These are phyloP conservation scores for Lizonia empirigonia DNA, from an alignment of 2,329 filamentous ascomycete genomes.

Conservation along the genomic window DNA sequence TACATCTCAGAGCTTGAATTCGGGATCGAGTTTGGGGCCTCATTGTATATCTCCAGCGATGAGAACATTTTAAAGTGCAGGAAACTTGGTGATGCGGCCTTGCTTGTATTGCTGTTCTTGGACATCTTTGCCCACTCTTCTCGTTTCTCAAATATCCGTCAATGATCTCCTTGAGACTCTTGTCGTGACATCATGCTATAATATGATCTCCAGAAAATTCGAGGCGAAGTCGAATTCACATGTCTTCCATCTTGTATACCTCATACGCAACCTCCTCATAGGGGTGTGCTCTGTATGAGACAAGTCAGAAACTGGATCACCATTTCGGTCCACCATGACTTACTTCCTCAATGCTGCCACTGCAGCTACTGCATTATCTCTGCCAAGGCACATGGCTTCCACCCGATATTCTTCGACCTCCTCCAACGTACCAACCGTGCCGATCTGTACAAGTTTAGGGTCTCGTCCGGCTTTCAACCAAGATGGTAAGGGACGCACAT, in stretches of 20 bases:
- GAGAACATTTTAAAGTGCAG: no score
- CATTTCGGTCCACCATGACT: neutral
- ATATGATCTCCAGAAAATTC: neutral
- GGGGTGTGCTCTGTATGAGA: constrained; percentile 48
- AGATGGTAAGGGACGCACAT: constrained; percentile 36
- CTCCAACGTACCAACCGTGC: constrained; percentile 62
- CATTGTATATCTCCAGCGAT: no score
- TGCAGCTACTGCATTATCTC: constrained; percentile 61
- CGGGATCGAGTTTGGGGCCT: no score
- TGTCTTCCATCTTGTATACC: constrained; percentile 54
- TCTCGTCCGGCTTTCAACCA: neutral
- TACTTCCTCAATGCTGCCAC: constrained; percentile 70
- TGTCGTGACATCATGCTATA: neutral
- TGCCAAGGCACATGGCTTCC: constrained; percentile 66
- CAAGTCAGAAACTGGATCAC: neutral
- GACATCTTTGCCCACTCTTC: neutral
- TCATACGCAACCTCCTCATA: constrained; percentile 55
- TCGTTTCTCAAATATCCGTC: no score
- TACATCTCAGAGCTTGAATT: no score
- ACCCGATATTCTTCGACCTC: constrained; percentile 65
- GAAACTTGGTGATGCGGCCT: neutral
- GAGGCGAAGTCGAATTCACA: constrained; percentile 30
- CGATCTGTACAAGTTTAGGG: constrained; percentile 53
- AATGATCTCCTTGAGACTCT: neutral
- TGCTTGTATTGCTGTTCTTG: neutral